Percentiles rank a stretch among this genome's conserved stretches.
Evolutionary conservation across 129 eudicot genomes (phyloP).

Genomic region (Artemisia annua): DNA sequence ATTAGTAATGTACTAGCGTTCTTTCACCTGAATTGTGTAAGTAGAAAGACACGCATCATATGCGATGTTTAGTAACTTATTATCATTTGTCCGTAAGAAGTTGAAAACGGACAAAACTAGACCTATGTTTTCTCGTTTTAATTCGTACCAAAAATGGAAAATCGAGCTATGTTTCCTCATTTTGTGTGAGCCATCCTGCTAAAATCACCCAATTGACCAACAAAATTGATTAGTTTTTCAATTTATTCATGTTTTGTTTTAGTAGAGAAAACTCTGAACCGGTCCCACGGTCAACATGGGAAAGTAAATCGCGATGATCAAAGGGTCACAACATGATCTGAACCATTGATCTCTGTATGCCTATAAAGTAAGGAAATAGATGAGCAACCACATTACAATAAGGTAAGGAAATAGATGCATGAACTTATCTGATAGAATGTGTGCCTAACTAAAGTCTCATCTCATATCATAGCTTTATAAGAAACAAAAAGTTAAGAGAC

Average conservation of each 20-base stretch:
- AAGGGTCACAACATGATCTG: no score
- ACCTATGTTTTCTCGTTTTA: not conserved
- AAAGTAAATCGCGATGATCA: not conserved
- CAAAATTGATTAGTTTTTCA: not conserved
- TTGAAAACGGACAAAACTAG: not conserved
- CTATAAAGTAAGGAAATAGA: no score
- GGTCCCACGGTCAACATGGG: no score
- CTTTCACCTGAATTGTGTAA: not conserved
- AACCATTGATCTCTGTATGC: not conserved
- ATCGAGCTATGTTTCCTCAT: no score
- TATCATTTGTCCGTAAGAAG: not conserved
- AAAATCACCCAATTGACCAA: not conserved
- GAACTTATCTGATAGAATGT: no score
- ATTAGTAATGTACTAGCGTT: not conserved
- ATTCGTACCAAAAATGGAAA: not conserved
- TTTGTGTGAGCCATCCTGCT: no score
- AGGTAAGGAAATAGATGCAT: no score
- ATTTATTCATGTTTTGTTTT: no score
- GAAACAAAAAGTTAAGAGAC: not conserved
- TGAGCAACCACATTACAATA: no score
- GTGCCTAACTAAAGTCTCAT: not conserved
- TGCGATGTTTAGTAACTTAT: slow-evolving; percentile 4
- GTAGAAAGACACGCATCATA: slow-evolving; percentile 11
- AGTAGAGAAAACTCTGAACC: no score
- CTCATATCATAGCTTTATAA: not conserved